A percentile compares a stretch with the other conserved stretches of the same genome.
Evolutionary conservation across 108 stramenopile genomes (phyloP).

Genomic region (Bacterosira constricta): DNA sequence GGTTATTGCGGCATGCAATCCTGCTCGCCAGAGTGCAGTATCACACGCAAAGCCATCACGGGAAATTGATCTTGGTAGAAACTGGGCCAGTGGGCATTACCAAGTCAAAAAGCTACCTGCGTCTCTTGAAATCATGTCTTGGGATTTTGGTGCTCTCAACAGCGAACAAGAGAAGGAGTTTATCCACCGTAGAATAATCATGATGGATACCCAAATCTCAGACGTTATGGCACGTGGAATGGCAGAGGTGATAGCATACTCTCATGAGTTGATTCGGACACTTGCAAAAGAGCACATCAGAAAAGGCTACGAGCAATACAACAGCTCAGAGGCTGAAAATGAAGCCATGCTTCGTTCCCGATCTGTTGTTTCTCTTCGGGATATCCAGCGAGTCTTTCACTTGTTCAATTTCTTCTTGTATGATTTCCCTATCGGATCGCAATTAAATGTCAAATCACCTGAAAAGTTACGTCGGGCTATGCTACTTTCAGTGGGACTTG

Average conservation of each 20-base stretch:
- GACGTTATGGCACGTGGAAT: neutral
- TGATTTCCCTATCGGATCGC: neutral
- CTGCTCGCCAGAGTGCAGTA: conserved; percentile 7
- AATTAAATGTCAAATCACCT: neutral
- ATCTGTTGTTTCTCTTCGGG: conserved; percentile 35
- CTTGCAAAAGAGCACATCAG: conserved; percentile 31
- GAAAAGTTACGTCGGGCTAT: conserved; percentile 23
- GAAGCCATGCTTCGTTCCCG: conserved; percentile 12
- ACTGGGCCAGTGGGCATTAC: conserved; percentile 41
- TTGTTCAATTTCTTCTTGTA: conserved; percentile 27
- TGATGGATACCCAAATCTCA: conserved; percentile 25
- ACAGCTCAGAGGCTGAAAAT: neutral
- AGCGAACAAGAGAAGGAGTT: conserved; percentile 42
- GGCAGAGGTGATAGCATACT: conserved; percentile 24
- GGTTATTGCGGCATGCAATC: conserved; percentile 39
- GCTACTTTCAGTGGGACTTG: conserved; percentile 23
- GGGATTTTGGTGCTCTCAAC: conserved; percentile 30
- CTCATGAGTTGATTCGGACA: conserved; percentile 32
- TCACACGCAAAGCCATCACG: conserved; percentile 4
- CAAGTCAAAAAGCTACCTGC: conserved; percentile 22
- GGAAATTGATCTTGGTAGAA: conserved; percentile 25
- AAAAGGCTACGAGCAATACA: neutral
- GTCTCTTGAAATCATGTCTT: conserved; percentile 13
- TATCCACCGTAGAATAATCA: conserved; percentile 17
- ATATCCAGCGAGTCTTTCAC: conserved; percentile 37